Percentiles rank a stretch among this genome's conserved stretches.
Conservation (phyloP, 352 stramenopile species). For the Globisporangium spinosum region DNA sequence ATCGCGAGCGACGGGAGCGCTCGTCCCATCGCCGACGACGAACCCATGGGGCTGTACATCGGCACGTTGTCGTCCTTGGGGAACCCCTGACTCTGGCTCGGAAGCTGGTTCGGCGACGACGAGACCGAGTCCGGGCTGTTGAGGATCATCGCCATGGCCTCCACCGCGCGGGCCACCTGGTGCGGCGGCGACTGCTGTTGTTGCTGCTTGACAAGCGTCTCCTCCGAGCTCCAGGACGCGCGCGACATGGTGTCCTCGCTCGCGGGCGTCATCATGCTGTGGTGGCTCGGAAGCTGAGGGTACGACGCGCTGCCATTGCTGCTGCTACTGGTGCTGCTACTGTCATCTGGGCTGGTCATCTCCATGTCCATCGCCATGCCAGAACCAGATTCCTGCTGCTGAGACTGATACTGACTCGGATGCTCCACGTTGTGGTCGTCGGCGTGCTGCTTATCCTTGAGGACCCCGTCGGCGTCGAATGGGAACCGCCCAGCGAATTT, state of each 20-base stretch:
- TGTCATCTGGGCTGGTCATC: slow-evolving; percentile 2
- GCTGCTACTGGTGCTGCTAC: background rate
- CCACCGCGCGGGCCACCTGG: slow-evolving; percentile 22
- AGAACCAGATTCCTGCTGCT: slow-evolving; percentile 15
- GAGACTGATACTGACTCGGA: background rate
- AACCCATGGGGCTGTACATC: slow-evolving; percentile 21
- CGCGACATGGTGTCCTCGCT: slow-evolving; percentile 3
- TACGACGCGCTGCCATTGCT: background rate
- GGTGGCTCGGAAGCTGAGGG: background rate
- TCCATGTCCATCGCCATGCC: background rate
- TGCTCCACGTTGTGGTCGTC: background rate
- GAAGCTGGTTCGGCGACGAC: slow-evolving; percentile 1
- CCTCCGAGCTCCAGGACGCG: slow-evolving; percentile 35
- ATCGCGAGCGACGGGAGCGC: slow-evolving; percentile 24
- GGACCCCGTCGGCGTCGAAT: slow-evolving; percentile 47
- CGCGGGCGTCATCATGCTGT: slow-evolving; percentile 12
- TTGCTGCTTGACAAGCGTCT: slow-evolving; percentile 15
- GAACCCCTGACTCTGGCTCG: background rate
- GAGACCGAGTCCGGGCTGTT: slow-evolving; percentile 41
- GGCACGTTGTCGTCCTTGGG: slow-evolving; percentile 8
- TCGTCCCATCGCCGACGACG: slow-evolving; percentile 16
- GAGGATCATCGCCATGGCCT: slow-evolving; percentile 75
- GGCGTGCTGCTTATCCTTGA: slow-evolving; percentile 33
- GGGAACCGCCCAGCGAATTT: slow-evolving; percentile 85
- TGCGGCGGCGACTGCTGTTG: slow-evolving; percentile 16